Conservation (phyloP, 1,139 yeast genomes). For the Pneumocystis jirovecii region DNA sequence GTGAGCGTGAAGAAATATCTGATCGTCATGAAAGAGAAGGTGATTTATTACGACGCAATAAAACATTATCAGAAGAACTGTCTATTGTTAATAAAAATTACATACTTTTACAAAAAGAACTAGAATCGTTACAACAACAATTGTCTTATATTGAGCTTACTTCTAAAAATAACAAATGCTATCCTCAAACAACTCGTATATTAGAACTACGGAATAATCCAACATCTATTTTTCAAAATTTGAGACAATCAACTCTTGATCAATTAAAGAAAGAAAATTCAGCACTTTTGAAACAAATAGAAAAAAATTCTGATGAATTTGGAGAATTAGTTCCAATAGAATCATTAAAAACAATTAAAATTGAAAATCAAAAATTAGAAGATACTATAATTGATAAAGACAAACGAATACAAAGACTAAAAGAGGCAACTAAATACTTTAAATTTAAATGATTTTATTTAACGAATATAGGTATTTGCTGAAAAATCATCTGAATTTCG, state of each 20-base stretch:
- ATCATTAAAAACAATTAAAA: slow-evolving; percentile 47
- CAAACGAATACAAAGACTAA: slow-evolving; percentile 46
- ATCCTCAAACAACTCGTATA: slow-evolving; percentile 30
- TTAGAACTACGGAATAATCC: slow-evolving; percentile 59
- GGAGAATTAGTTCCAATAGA: slow-evolving; percentile 38
- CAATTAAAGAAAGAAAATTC: slow-evolving; percentile 45
- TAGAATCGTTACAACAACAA: slow-evolving; percentile 26
- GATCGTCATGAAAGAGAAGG: slow-evolving; percentile 21
- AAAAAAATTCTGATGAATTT: slow-evolving; percentile 16
- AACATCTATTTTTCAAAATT: slow-evolving; percentile 44
- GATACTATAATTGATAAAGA: slow-evolving; percentile 36
- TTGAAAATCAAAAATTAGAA: slow-evolving; percentile 39
- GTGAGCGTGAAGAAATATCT: slow-evolving; percentile 22
- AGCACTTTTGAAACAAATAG: slow-evolving; percentile 29
- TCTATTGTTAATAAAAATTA: slow-evolving; percentile 20
- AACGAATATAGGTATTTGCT: slow-evolving; percentile 28
- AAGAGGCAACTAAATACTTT: slow-evolving; percentile 27
- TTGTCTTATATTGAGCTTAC: slow-evolving; percentile 18
- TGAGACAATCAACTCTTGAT: slow-evolving; percentile 42
- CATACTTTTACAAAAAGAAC: slow-evolving; percentile 26
- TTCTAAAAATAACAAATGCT: slow-evolving; percentile 28
- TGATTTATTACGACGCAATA: background rate
- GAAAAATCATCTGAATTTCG: slow-evolving; percentile 61
- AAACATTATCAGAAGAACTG: slow-evolving; percentile 21
- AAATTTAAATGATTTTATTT: background rate